phyloP scores from a whole-genome alignment of 192 early-diverging fungal species.

The Radiomyces spectabilis region DNA sequence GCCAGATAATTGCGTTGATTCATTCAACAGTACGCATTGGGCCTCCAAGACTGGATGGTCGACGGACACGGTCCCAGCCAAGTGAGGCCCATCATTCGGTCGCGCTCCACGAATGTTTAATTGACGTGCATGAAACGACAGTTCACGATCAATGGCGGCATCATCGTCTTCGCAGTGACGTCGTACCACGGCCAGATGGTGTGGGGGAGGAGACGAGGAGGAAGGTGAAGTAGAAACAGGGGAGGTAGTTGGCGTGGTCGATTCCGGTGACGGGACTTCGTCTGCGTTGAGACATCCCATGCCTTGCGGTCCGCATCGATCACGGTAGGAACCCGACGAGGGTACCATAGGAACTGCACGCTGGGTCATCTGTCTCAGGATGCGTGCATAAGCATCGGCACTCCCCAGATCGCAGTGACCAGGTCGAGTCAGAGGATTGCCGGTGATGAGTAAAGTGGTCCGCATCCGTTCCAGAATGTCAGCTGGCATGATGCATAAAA shows the following conservation, averaged over 20 bases:
- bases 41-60: neutral
- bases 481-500: slow-evolving; percentile 26
- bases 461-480: slow-evolving; percentile 30
- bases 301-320: slow-evolving; percentile 16
- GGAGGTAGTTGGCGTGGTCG: neutral
- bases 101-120: slow-evolving; percentile 16
- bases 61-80: neutral
- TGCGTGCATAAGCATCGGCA: slow-evolving; percentile 11
- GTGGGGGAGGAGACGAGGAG: neutral
- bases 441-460: slow-evolving; percentile 40
- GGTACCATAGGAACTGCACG: slow-evolving; percentile 6
- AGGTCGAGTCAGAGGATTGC: slow-evolving; percentile 41
- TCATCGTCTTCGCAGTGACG: slow-evolving; percentile 21
- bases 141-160: slow-evolving; percentile 24
- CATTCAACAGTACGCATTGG: no score
- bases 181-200: neutral
- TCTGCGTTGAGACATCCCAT: slow-evolving; percentile 12
- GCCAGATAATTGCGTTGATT: no score
- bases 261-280: neutral
- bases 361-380: slow-evolving; percentile 20
- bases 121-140: slow-evolving; percentile 23
- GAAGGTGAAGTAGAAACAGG: neutral
- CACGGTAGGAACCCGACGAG: neutral
- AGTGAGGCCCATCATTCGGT: neutral
- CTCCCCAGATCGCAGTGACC: slow-evolving; percentile 17